Base-by-base conservation (phyloP, 176 grass and related monocot species). In the Aechmea fasciata region DNA sequence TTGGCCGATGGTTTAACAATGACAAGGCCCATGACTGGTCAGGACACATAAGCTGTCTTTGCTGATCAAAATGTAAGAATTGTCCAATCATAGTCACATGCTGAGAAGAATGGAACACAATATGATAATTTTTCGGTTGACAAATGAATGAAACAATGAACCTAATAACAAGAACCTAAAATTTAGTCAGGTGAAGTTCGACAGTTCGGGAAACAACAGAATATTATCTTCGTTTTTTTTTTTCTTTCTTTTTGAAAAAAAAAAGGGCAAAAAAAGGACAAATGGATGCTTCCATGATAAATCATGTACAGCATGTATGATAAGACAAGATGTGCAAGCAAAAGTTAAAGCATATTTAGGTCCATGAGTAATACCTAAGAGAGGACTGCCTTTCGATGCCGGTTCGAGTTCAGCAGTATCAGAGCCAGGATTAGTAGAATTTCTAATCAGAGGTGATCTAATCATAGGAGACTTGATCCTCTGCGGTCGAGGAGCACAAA, bases 331-430 rank as follows among this genome's bases (percentile, higher is more conserved):
- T 41, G 33, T 76, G 63, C 52, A 77, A 73, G n/a, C 25, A 14
- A 24, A 33, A 15, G 18, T 2, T 18, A 57, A 57, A 71, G 53
- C 28, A 15, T 24, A 47, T 11, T 66, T 3, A 66, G 25, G 29
- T 69, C 28, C n/a, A 62, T 9, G 24, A 57, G 48, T 69, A 25
- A 53, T 90, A 99, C 94, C 94, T 79, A 93, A 75, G 65, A 93
- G 94, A 10, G 89, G 94, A 77, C 94, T 99, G 82, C 94, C 94
- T 77, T 99, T 87, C 7, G 94, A 93, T 64, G 94, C 88, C n/a
- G 89, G 87, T 73, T 99, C 81, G 13, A 93, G 78, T 77, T 99
- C 89, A 68, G 88, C 81, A 2, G 84, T 99, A 76, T 99, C 90
- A 3, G 94, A 99, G 14, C 90, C 89, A 49, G 87, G 69, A 66